These are phyloP conservation scores for Rhodomyrtus psidioides DNA, from an alignment of 441 rosid species.

Conservation along the genomic window DNA sequence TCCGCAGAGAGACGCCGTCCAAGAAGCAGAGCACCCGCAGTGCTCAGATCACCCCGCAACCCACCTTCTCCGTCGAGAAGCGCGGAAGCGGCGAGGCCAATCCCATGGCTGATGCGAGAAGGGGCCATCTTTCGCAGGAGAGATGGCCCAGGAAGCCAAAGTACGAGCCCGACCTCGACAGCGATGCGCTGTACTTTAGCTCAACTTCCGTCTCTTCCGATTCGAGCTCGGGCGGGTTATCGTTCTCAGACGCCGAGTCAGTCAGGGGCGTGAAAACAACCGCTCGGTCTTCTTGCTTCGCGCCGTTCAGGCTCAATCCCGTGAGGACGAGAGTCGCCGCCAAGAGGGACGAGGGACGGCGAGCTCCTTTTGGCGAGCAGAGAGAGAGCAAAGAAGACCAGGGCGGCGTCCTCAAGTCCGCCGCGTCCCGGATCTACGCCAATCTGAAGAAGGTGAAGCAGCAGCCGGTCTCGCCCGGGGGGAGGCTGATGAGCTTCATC, in stretches of 20 bases:
- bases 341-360: not conserved
- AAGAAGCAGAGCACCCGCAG: not conserved
- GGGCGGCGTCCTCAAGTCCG: not conserved
- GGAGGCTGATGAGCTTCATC: not conserved
- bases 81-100: not conserved
- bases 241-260: not conserved
- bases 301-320: not conserved
- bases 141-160: not conserved
- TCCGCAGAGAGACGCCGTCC: not conserved
- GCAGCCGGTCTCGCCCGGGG: conserved; percentile 9
- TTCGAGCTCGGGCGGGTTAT: not conserved
- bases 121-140: not conserved
- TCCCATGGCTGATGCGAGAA: not conserved
- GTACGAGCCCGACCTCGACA: not conserved
- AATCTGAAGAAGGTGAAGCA: conserved; percentile 2
- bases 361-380: not conserved
- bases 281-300: not conserved
- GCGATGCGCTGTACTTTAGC: not conserved
- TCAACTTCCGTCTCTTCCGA: not conserved
- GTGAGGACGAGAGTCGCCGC: not conserved
- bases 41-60: not conserved
- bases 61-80: not conserved
- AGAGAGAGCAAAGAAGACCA: not conserved
- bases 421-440: not conserved
- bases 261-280: not conserved